These are phyloP conservation scores for Prunus armeniaca DNA, from an alignment of 306 rosid species.

Conservation along the genomic window DNA sequence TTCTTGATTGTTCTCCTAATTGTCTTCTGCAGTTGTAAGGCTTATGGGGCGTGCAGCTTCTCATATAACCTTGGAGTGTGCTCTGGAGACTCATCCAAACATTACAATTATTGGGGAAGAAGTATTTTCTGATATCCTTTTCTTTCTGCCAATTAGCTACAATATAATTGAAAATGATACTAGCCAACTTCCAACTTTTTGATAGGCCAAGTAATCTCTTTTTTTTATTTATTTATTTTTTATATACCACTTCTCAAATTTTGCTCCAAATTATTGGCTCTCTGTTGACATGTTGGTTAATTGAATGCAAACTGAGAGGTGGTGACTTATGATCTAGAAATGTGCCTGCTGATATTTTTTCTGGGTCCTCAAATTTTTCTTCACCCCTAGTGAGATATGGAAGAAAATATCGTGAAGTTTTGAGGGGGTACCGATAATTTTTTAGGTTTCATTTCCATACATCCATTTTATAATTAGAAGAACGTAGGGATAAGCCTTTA, in stretches of 20 bases:
- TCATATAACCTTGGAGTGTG: slow-evolving; percentile 88
- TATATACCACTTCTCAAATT: not conserved
- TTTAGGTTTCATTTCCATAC: too few relatives aligned
- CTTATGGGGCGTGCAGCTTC: slow-evolving; percentile 99
- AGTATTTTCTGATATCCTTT: slow-evolving; percentile 33
- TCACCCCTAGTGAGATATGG: not conserved
- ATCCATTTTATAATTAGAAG: not conserved
- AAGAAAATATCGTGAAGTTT: not conserved
- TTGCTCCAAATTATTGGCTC: not conserved
- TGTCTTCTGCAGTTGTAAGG: slow-evolving; percentile 68
- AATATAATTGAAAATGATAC: not conserved
- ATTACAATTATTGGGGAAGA: slow-evolving; percentile 87
- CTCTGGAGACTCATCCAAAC: slow-evolving; percentile 87
- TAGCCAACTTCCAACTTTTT: not conserved
- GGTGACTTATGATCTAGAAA: not conserved
- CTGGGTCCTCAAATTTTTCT: not conserved
- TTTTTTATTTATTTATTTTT: too few relatives aligned
- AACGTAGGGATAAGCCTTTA: not conserved
- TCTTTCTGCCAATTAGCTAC: not conserved
- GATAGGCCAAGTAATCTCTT: too few relatives aligned
- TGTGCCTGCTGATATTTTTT: not conserved
- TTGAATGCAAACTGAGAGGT: not conserved
- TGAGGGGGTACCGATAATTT: not conserved
- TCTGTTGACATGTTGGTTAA: not conserved
- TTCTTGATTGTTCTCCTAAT: not conserved